Percentiles rank a stretch among this genome's conserved stretches.
These are phyloP conservation scores for Fremontodendron californicum DNA, from an alignment of 345 rosid species.

Conservation along the genomic window DNA sequence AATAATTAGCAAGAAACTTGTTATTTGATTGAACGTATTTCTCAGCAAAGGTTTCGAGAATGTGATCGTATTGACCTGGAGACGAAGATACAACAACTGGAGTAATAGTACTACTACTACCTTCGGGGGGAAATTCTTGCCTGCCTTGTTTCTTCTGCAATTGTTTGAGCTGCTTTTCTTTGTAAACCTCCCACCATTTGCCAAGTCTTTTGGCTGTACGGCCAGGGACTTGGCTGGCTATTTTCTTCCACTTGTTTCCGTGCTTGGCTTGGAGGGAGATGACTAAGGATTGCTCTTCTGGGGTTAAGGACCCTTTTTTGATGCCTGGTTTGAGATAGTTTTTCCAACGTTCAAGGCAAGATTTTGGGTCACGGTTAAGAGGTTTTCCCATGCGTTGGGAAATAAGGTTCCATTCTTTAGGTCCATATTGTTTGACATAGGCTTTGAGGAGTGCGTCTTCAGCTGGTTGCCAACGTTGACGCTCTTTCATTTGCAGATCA, in stretches of 20 bases:
- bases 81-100: background rate
- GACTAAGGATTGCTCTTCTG: conserved; percentile 43
- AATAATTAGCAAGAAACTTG: conserved; percentile 1
- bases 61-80: conserved; percentile 34
- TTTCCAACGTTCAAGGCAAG: conserved; percentile 52
- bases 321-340: conserved; percentile 57
- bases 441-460: conserved; percentile 44
- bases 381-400: conserved; percentile 46
- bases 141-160: conserved; percentile 29
- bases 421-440: conserved; percentile 52
- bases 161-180: conserved; percentile 45
- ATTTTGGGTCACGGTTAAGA: conserved; percentile 43
- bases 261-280: conserved; percentile 43
- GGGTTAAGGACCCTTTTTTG: conserved; percentile 44
- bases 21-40: conserved; percentile 38
- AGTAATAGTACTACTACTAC: background rate
- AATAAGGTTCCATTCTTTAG: conserved; percentile 48
- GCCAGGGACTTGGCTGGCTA: conserved; percentile 48
- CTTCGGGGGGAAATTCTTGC: background rate
- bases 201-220: conserved; percentile 49
- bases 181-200: conserved; percentile 59
- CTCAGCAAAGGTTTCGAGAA: conserved; percentile 46
- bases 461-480: conserved; percentile 56
- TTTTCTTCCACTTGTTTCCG: conserved; percentile 59
- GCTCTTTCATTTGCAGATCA: conserved; percentile 49